Base-by-base conservation (phyloP, 768 basidiomycete genomes). In the Cubamyces sp. region DNA sequence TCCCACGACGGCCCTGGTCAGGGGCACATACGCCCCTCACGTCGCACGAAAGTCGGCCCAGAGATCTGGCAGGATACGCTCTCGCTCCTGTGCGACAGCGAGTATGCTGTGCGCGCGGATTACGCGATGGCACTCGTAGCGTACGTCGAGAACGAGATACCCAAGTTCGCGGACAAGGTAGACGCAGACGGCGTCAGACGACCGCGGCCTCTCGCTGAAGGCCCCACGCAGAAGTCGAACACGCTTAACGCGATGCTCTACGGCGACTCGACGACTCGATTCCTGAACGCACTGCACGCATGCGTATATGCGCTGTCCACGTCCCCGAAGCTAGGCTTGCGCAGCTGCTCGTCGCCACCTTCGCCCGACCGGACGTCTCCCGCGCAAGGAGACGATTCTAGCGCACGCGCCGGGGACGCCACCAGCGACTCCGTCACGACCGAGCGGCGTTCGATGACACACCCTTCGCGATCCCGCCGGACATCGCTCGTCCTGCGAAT, bases 61-160 rank as follows among this genome's bases (percentile, higher is more conserved):
- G 93, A 94, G 70, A 84, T 90, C 37, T 96, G 94, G 94, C 92
- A 94, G 71, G 94, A 96, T 63, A 95, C 92, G 1, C 74, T 96
- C 46, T 89, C 88, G 50, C 79, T 97, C 26, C 75, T 96, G 4
- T 96, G 93, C 71, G 93, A 96, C 70, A 73, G 76, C 14, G 87
- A 92, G 59, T 88, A 84, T 67, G 77, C 84, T n/a, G 86, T 96
- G 21, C 86, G 95, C 57, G 82, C 84, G 14, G 90, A 92, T 65
- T 96, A 94, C 71, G 83, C 87, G 0, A 77, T 82, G 40, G 84
- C 87, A 4, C 74, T 97, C n/a, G 75, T 90, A 3, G 84, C 87
- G 49, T 97, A 94, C 75, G 75, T 96, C 62, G 78, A 82, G 41
- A 79, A 85, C 60, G 94, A 97, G 75, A 85, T 94, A 70, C 82